Conservation (phyloP, 2,329 filamentous ascomycete genomes). For the Fusarium phyllophilum region DNA sequence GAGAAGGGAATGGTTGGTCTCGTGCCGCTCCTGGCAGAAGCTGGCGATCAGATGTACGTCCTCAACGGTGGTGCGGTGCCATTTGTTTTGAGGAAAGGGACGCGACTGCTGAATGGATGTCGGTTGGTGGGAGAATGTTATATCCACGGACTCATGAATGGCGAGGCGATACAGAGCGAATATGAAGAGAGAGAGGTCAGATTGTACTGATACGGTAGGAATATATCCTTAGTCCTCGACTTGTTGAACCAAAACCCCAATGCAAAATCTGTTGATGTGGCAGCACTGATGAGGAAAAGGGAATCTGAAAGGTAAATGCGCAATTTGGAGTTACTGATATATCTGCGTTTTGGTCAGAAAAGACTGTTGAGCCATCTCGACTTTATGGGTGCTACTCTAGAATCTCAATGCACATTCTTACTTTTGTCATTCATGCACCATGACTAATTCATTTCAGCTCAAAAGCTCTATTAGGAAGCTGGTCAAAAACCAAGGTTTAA, state of each 20-base stretch:
- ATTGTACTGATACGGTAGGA: neutral
- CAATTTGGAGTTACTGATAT: too few species aligned
- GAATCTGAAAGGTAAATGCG: too few species aligned
- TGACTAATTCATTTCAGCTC: neutral
- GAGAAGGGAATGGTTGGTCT: neutral
- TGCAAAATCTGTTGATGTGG: too few species aligned
- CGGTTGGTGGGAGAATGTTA: neutral
- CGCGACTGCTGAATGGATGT: neutral
- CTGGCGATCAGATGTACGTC: neutral
- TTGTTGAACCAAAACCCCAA: too few species aligned
- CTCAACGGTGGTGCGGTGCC: neutral
- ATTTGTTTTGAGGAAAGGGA: neutral
- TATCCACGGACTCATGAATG: neutral
- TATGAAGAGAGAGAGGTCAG: neutral
- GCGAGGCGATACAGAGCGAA: neutral
- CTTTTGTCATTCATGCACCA: neutral
- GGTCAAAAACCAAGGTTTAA: neutral
- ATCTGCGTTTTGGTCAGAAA: neutral
- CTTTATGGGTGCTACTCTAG: neutral
- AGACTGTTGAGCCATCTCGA: neutral
- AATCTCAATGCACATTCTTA: neutral
- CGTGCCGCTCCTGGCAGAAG: neutral
- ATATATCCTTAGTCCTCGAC: too few species aligned
- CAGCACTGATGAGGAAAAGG: too few species aligned
- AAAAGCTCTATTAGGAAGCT: slow-evolving; percentile 24